phyloP scores from a whole-genome alignment of 1,139 yeast species.

The Scheffersomyces illinoinensis region DNA sequence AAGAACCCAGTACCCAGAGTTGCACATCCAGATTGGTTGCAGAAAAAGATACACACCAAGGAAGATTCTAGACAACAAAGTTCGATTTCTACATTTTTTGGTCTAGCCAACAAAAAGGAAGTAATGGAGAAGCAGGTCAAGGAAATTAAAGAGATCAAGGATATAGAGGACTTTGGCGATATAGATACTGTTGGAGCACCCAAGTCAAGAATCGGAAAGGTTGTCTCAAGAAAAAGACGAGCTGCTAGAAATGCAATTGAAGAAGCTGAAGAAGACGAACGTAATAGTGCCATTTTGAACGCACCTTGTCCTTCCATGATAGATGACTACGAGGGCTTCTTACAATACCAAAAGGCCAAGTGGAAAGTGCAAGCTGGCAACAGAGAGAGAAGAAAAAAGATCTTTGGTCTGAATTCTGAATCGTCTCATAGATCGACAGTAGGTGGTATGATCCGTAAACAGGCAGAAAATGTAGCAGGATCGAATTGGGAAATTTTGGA shows the following conservation, averaged over 20 bases:
- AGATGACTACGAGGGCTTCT: constrained; percentile 75
- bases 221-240: constrained; percentile 45
- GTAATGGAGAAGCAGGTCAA: constrained; percentile 19
- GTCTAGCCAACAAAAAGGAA: constrained; percentile 35
- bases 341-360: constrained; percentile 76
- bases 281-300: constrained; percentile 45
- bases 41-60: constrained; percentile 55
- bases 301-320: constrained; percentile 69
- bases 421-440: constrained; percentile 53
- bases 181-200: constrained; percentile 18
- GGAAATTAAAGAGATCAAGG: constrained; percentile 43
- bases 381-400: constrained; percentile 66
- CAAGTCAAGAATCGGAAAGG: constrained; percentile 49
- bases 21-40: constrained; percentile 93
- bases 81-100: constrained; percentile 60
- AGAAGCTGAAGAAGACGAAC: constrained; percentile 46
- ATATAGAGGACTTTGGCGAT: constrained; percentile 77
- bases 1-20: constrained; percentile 95
- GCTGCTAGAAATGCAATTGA: constrained; percentile 19
- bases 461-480: constrained; percentile 76
- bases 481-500: constrained; percentile 86
- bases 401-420: constrained; percentile 70
- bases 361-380: constrained; percentile 80
- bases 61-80: constrained; percentile 75
- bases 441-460: constrained; percentile 69